These are phyloP conservation scores for Arthroderma uncinatum DNA, from an alignment of 2,329 filamentous ascomycete species.

Conservation along the genomic window DNA sequence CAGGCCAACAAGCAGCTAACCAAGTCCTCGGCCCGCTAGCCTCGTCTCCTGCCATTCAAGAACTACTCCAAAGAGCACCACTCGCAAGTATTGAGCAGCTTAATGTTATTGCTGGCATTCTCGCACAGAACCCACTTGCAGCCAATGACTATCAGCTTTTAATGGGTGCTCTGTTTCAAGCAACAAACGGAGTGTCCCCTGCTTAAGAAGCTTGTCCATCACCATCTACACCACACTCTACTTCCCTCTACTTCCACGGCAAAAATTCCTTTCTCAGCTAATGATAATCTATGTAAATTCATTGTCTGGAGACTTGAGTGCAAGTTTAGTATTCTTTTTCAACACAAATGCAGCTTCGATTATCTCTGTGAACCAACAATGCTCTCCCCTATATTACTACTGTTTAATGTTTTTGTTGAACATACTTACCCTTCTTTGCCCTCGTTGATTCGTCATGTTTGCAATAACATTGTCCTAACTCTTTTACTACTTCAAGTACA, in stretches of 20 bases:
- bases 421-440: neutral
- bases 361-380: neutral
- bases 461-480: neutral
- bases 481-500: neutral
- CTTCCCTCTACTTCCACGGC: neutral
- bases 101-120: constrained; percentile 58
- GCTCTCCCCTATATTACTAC: neutral
- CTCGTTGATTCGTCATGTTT: neutral
- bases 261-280: no score
- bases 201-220: neutral
- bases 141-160: constrained; percentile 45
- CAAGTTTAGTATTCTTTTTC: no score
- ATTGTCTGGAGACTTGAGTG: no score
- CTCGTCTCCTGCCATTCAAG: constrained; percentile 53
- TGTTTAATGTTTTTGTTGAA: neutral
- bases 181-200: constrained; percentile 23
- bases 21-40: constrained; percentile 55
- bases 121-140: constrained; percentile 54
- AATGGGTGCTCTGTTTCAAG: constrained; percentile 32
- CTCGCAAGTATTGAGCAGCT: constrained; percentile 62
- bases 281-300: no score
- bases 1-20: constrained; percentile 47
- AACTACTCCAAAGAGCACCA: constrained; percentile 57
- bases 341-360: neutral
- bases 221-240: neutral